phyloP scores from a whole-genome alignment of 805 yeast genomes.

The Suhomyces pyralidae region DNA sequence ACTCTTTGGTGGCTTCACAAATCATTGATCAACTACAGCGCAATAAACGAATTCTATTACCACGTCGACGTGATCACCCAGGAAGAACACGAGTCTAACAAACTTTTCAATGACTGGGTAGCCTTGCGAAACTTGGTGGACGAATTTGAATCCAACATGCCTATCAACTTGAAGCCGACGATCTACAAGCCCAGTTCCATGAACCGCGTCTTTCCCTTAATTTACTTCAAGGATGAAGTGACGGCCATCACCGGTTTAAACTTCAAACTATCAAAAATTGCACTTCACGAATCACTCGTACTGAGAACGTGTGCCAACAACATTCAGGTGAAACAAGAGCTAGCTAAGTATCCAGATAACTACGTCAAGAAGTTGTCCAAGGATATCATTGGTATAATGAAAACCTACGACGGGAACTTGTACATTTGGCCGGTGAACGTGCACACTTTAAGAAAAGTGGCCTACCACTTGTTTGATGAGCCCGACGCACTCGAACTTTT shows the following conservation, averaged over 20 bases:
- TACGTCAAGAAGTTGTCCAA: constrained; percentile 26
- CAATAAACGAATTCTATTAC: constrained; percentile 28
- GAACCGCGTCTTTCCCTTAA: constrained; percentile 26
- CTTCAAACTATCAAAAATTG: constrained; percentile 27
- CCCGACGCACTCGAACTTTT: constrained; percentile 13
- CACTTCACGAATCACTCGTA: constrained; percentile 27
- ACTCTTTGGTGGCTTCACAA: constrained; percentile 39
- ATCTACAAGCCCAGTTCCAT: constrained; percentile 25
- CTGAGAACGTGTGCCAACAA: constrained; percentile 15
- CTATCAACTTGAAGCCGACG: constrained; percentile 29
- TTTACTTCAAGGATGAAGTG: constrained; percentile 35
- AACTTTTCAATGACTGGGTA: constrained; percentile 25
- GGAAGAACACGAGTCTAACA: constrained; percentile 23
- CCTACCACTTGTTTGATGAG: constrained; percentile 22
- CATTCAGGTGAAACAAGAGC: constrained; percentile 16
- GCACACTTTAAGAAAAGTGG: constrained; percentile 31
- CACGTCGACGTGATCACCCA: constrained; percentile 23
- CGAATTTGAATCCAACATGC: constrained; percentile 29
- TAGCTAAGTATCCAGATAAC: constrained; percentile 22
- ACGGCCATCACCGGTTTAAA: constrained; percentile 32
- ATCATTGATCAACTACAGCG: constrained; percentile 24
- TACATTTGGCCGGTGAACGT: constrained; percentile 35
- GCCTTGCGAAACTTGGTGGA: constrained; percentile 22
- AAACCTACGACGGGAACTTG: constrained; percentile 33
- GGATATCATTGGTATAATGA: constrained; percentile 38